Percentiles rank a stretch among this genome's conserved stretches.
Conservation (phyloP, 345 rosid species). For the Bruguiera sexangula region DNA sequence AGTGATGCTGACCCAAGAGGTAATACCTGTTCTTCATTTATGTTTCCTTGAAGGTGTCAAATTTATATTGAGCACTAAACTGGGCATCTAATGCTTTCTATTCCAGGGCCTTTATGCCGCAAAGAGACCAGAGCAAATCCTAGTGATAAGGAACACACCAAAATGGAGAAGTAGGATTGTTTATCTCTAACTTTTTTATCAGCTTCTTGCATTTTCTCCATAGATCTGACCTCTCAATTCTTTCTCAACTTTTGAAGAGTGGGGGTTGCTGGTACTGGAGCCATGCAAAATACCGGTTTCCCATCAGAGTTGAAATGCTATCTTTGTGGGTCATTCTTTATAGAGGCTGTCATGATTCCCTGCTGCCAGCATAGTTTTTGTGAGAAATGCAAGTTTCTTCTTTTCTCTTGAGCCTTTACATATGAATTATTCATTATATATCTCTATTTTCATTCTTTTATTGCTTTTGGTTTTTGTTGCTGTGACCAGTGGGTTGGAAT, state of each 20-base stretch:
- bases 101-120: slow-evolving; percentile 18
- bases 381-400: slow-evolving; percentile 39
- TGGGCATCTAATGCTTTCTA: background rate
- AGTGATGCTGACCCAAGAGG: slow-evolving; percentile 32
- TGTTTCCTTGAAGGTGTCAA: background rate
- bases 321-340: slow-evolving; percentile 36
- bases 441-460: background rate
- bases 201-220: slow-evolving; percentile 2
- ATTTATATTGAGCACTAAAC: slow-evolving; percentile 1
- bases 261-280: slow-evolving; percentile 15
- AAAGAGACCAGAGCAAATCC: slow-evolving; percentile 17
- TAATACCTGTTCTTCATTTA: slow-evolving; percentile 1
- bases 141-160: slow-evolving; percentile 18
- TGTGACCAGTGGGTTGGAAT: too few relatives aligned
- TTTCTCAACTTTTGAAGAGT: slow-evolving; percentile 18
- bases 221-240: slow-evolving; percentile 3
- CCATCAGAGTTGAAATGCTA: slow-evolving; percentile 45
- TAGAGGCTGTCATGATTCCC: slow-evolving; percentile 57
- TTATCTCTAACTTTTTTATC: background rate
- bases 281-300: slow-evolving; percentile 27
- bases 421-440: background rate
- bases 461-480: too few relatives aligned
- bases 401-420: background rate
- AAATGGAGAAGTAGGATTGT: slow-evolving; percentile 27
- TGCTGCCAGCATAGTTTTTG: slow-evolving; percentile 62